Conservation (phyloP, 1,284 basidiomycete species). For the Papiliotrema flavescens region DNA sequence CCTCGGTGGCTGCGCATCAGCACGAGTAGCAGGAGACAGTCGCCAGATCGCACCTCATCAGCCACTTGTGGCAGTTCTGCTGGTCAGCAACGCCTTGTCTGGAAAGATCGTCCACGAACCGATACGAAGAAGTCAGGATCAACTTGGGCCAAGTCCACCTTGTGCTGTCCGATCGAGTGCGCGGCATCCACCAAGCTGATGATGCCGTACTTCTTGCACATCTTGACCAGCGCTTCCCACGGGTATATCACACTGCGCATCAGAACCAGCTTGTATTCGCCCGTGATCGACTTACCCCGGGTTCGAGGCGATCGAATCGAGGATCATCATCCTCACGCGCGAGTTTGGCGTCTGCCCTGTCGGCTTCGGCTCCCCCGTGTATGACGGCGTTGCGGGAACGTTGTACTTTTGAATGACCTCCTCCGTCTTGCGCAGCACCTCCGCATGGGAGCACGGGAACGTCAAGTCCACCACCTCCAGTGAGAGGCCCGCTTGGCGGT, state of each 20-base stretch:
- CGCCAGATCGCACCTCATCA: slow-evolving; percentile 44
- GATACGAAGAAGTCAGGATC: slow-evolving; percentile 65
- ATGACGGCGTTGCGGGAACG: slow-evolving; percentile 15
- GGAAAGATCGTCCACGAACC: neutral
- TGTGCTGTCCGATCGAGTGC: slow-evolving; percentile 65
- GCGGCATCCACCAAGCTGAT: slow-evolving; percentile 77
- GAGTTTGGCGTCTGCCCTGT: slow-evolving; percentile 22
- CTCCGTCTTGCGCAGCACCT: slow-evolving; percentile 59
- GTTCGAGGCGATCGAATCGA: slow-evolving; percentile 68
- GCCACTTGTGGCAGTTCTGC: slow-evolving; percentile 81
- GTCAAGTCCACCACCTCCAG: slow-evolving; percentile 55
- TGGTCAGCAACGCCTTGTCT: neutral
- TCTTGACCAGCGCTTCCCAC: slow-evolving; percentile 69
- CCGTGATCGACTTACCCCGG: slow-evolving; percentile 54
- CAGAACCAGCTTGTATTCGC: neutral
- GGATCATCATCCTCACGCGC: slow-evolving; percentile 60
- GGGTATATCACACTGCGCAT: slow-evolving; percentile 59
- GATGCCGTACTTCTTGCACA: slow-evolving; percentile 66
- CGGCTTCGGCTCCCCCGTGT: slow-evolving; percentile 36
- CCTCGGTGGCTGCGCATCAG: slow-evolving; percentile 60
- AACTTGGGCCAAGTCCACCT: slow-evolving; percentile 58
- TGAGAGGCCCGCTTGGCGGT: slow-evolving; percentile 57
- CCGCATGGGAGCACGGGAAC: slow-evolving; percentile 63
- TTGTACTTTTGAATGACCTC: slow-evolving; percentile 46
- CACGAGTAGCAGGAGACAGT: neutral